Conservation (phyloP, 495 filamentous ascomycete species). For the Penicillium cataractarum region DNA sequence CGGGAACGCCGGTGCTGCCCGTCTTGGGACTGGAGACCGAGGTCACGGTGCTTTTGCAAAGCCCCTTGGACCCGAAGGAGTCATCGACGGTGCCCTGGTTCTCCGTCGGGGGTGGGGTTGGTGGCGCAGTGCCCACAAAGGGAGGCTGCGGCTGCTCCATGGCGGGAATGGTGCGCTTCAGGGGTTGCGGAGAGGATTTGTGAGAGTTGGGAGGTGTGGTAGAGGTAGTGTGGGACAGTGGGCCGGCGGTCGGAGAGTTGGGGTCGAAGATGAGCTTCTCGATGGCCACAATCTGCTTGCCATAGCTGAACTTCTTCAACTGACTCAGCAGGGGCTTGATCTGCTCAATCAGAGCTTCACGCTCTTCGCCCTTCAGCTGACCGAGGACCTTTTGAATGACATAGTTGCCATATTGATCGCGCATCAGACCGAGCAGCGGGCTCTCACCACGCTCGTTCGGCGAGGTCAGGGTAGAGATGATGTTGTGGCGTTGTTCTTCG, state of each 20-base stretch:
- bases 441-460: constrained; percentile 65
- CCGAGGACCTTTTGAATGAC: constrained; percentile 88
- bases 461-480: constrained; percentile 67
- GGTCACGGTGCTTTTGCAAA: constrained; percentile 41
- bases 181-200: constrained; percentile 50
- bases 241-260: constrained; percentile 26
- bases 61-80: constrained; percentile 36
- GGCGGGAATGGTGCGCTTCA: constrained; percentile 40
- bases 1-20: constrained; percentile 34
- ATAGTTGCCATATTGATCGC: constrained; percentile 94
- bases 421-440: constrained; percentile 75
- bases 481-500: constrained; percentile 67
- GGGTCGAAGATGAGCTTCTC: constrained; percentile 62
- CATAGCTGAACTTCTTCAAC: constrained; percentile 73
- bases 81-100: constrained; percentile 37
- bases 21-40: constrained; percentile 40
- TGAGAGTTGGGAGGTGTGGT: constrained; percentile 51
- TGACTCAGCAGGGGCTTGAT: constrained; percentile 74
- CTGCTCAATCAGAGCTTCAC: constrained; percentile 66
- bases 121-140: constrained; percentile 44
- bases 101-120: constrained; percentile 50
- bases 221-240: constrained; percentile 35
- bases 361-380: constrained; percentile 66
- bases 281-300: constrained; percentile 78
- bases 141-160: constrained; percentile 35